Percentiles rank a stretch among this genome's conserved stretches.
Evolutionary conservation across 345 rosid species (phyloP).

Genomic region (Pugionium dolabratum): DNA sequence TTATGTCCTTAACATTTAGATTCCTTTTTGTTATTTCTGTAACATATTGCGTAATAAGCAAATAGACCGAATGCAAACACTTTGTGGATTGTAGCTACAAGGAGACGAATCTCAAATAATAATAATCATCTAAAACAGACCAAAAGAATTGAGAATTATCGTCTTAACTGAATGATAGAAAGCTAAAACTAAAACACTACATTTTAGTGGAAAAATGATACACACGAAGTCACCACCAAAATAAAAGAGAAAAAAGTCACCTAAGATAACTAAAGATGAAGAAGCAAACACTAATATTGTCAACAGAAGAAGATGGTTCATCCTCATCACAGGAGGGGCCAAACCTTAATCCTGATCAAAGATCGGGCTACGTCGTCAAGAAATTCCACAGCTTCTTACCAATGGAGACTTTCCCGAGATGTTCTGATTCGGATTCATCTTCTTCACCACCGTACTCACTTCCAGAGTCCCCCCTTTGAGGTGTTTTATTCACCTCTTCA

Average conservation of each 20-base stretch:
- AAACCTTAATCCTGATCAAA: conserved; percentile 28
- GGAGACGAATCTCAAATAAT: conserved; percentile 20
- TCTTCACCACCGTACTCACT: conserved; percentile 52
- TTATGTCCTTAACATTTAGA: too few species aligned
- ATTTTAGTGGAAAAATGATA: conserved; percentile 26
- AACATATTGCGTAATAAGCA: too few species aligned
- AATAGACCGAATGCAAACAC: conserved; percentile 5
- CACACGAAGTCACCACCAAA: conserved; percentile 10
- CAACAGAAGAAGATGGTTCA: conserved; percentile 35
- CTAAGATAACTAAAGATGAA: conserved; percentile 38
- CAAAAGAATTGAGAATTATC: conserved; percentile 39
- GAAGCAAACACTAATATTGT: conserved; percentile 34
- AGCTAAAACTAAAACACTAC: too few species aligned
- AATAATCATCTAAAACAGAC: conserved; percentile 36
- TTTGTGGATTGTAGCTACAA: conserved; percentile 13
- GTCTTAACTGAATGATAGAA: conserved; percentile 25
- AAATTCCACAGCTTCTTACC: conserved; percentile 96
- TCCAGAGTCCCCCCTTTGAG: conserved; percentile 43
- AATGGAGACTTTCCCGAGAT: conserved; percentile 75
- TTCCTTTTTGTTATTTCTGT: too few species aligned
- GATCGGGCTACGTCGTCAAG: conserved; percentile 60
- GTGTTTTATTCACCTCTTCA: conserved; percentile 80
- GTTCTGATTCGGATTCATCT: conserved; percentile 58
- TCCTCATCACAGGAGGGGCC: conserved; percentile 17
- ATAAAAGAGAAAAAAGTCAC: too few species aligned